A percentile compares a stretch with the other conserved stretches of the same genome.
Conservation (phyloP, 352 stramenopile species). For the Phytophthora macrochlamydospora region DNA sequence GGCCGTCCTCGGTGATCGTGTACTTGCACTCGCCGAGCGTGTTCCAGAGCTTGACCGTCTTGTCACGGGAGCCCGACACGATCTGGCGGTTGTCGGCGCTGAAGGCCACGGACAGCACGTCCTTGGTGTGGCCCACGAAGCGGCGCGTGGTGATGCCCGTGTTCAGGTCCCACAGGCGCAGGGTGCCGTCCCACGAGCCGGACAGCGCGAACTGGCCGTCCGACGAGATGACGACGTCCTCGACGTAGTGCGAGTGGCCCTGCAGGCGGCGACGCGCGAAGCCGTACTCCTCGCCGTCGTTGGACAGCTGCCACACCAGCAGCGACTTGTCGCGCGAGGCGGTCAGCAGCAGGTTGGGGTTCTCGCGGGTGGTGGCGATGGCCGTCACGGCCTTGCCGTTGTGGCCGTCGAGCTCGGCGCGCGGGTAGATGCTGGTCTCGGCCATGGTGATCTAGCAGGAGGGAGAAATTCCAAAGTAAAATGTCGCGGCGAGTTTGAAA, state of each 20-base stretch:
- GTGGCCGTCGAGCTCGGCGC: conserved; percentile 88
- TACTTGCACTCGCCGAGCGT: conserved; percentile 99
- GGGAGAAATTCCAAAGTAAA: conserved; percentile 37
- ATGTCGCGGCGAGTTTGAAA: too few relatives aligned
- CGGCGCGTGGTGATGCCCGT: conserved; percentile 98
- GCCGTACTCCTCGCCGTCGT: conserved; percentile 98
- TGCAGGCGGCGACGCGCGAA: conserved; percentile 96
- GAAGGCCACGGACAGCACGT: conserved; percentile 99
- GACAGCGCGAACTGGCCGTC: conserved; percentile 99
- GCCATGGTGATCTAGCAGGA: conserved; percentile 50
- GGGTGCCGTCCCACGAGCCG: conserved; percentile 98
- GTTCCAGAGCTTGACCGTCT: conserved; percentile 99
- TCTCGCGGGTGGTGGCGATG: conserved; percentile 98
- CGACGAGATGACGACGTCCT: conserved; percentile 99
- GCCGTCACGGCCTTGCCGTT: conserved; percentile 92
- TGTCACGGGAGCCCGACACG: conserved; percentile 98
- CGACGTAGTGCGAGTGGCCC: conserved; percentile 99
- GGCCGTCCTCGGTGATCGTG: conserved; percentile 97
- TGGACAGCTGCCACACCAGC: conserved; percentile 89
- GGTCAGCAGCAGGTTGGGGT: conserved; percentile 99
- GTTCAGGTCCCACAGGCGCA: conserved; percentile 99
- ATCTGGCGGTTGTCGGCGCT: conserved; percentile 99
- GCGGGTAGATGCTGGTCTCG: conserved; percentile 87
- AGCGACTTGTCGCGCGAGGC: conserved; percentile 97
- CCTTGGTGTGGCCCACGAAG: conserved; percentile 99